phyloP scores from a whole-genome alignment of 352 stramenopile species.

The Globisporangium perplexum region DNA sequence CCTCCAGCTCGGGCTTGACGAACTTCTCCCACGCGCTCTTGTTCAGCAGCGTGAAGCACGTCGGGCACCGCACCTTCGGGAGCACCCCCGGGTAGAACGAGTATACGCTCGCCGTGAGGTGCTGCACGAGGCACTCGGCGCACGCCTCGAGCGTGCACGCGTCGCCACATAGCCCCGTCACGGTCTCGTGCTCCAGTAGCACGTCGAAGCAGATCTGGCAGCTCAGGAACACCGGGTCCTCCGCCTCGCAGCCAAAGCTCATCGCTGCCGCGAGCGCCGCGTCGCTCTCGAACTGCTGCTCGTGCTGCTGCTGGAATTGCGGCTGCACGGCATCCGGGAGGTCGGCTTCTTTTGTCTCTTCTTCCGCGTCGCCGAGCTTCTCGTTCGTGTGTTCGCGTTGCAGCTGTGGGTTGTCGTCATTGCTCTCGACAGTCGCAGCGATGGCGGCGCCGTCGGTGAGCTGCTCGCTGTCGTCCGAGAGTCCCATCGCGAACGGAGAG shows the following conservation, averaged over 20 bases:
- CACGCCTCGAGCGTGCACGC: constrained; percentile 40
- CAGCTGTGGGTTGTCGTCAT: not conserved
- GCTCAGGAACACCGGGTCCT: constrained; percentile 22
- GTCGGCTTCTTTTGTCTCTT: not conserved
- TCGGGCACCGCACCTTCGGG: constrained; percentile 63
- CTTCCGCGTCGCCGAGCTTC: too few relatives aligned
- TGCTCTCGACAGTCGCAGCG: not conserved
- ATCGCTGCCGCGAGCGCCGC: not conserved
- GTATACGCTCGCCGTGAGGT: constrained; percentile 46
- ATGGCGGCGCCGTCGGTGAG: too few relatives aligned
- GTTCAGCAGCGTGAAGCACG: constrained; percentile 46
- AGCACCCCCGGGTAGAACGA: constrained; percentile 54
- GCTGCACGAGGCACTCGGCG: constrained; percentile 36
- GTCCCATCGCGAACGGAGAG: too few relatives aligned
- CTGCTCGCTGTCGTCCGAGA: too few relatives aligned
- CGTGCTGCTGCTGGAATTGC: too few relatives aligned
- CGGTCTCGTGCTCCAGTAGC: constrained; percentile 19
- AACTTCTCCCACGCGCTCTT: constrained; percentile 41
- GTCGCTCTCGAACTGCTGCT: constrained; percentile 5
- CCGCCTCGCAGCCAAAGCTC: not conserved
- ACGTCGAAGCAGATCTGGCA: constrained; percentile 68
- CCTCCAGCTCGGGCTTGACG: constrained; percentile 14
- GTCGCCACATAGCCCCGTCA: constrained; percentile 33
- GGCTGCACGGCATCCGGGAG: not conserved
- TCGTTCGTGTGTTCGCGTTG: not conserved